A percentile compares a stretch with the other conserved stretches of the same genome.
phyloP scores from a whole-genome alignment of 2,329 filamentous ascomycete genomes.

The Arthroderma sp. region DNA sequence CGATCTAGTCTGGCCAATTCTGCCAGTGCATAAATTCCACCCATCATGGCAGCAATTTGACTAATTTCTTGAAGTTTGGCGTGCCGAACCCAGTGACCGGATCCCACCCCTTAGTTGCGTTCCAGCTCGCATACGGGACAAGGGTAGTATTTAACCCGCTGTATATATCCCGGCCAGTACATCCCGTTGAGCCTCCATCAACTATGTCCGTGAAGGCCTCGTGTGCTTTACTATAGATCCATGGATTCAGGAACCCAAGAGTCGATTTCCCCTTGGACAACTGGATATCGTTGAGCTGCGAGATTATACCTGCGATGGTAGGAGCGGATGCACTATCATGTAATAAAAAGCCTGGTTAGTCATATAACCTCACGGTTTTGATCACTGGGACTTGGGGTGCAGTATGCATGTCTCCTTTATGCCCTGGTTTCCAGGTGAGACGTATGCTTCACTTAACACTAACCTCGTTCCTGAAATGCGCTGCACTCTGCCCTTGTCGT shows the following conservation, averaged over 20 bases:
- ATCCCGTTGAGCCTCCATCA: slow-evolving; percentile 35
- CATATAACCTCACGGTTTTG: not conserved
- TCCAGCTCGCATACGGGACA: slow-evolving; percentile 37
- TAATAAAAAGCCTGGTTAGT: not conserved
- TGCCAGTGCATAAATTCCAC: slow-evolving; percentile 27
- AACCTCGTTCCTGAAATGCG: slow-evolving; percentile 34
- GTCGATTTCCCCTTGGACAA: slow-evolving; percentile 40
- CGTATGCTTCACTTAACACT: not conserved
- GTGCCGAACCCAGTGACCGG: slow-evolving; percentile 35
- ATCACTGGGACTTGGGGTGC: not conserved
- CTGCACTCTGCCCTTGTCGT: slow-evolving; percentile 23
- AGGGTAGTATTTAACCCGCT: slow-evolving; percentile 6
- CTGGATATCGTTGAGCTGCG: slow-evolving; percentile 51
- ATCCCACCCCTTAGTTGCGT: slow-evolving; percentile 39
- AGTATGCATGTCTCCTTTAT: not conserved
- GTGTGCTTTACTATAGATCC: slow-evolving; percentile 39
- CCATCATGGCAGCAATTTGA: slow-evolving; percentile 5
- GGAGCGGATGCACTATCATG: slow-evolving; percentile 44
- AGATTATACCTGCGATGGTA: slow-evolving; percentile 48
- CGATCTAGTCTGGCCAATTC: slow-evolving; percentile 23
- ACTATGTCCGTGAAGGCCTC: slow-evolving; percentile 38
- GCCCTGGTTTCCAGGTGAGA: not conserved
- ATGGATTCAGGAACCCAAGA: slow-evolving; percentile 50
- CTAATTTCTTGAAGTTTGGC: slow-evolving; percentile 16
- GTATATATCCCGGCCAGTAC: slow-evolving; percentile 20